Evolutionary conservation across 805 yeast species (phyloP), one percentile per base, ranked within the genome.

Genomic region (Pichia cephalocereana): DNA sequence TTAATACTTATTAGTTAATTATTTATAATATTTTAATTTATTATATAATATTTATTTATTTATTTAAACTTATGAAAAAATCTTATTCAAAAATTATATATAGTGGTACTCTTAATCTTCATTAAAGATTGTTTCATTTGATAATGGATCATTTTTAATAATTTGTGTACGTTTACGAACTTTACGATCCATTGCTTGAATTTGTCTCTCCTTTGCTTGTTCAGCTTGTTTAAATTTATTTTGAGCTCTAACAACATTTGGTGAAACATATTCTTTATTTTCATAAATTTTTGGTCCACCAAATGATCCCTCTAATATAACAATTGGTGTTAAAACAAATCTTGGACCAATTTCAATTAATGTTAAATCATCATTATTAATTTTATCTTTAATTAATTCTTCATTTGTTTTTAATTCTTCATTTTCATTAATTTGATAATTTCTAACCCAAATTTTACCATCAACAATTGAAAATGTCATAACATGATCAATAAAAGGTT

Each of bases 221-320:
- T 74, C 78, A 4, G 97, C 97, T 47, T 84, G 81, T 62, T 84
- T 78, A 57, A 82, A 85, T 65, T 80, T 86, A 54, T 75, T 52
- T 72, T 90, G 96, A 12, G 99, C 87, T 72, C 99, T 85, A 38
- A 84, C 91, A 51, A 86, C 80, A 74, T 93, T 93, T 55, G 99
- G 99, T 51, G 96, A 86, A 43, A 93, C 96, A 67, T 86, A 93
- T 68, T 91, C 93, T 72, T 87, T 90, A 72, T 93, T 93, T 63
- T 93, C 98, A 69, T 87, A 93, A 55, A 93, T 89, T 75, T 90
- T 88, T 54, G 98, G 96, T 19, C 99, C 99, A 48, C 96, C 91
- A 60, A 93, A 93, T 2, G 97, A 88, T 44, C 99, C 99, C 71
- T 93, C 98, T 54, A 91, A 75, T 46, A 93, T 80, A 51, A 95